Conservation (phyloP, 257 asterid genomes). For the Jaltomata sinuosa region DNA sequence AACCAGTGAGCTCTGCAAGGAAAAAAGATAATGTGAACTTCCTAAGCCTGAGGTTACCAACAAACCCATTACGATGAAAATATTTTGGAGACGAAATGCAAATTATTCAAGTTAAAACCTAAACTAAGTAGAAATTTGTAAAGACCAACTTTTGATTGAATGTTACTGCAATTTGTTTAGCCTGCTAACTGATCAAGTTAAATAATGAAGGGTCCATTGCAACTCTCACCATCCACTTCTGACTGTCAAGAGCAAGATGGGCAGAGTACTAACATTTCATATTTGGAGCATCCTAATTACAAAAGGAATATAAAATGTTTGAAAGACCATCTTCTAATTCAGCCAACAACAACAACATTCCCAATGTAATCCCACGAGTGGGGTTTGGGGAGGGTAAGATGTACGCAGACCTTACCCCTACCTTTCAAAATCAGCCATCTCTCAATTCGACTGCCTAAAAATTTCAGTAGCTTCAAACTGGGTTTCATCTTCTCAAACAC, state of each 20-base stretch:
- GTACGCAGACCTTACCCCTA: neutral
- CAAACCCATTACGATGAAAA: neutral
- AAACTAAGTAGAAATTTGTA: neutral
- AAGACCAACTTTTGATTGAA: neutral
- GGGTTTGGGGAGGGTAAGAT: neutral
- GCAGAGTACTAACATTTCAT: neutral
- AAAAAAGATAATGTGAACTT: slow-evolving; percentile 8
- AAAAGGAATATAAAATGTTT: neutral
- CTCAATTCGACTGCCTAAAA: neutral
- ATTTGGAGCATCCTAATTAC: neutral
- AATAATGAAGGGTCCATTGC: neutral
- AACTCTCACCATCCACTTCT: neutral
- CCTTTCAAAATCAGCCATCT: neutral
- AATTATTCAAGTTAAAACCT: neutral
- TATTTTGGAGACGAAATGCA: neutral
- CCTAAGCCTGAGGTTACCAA: neutral
- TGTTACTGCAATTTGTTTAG: neutral
- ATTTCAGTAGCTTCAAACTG: neutral
- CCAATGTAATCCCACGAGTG: neutral
- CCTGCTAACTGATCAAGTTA: neutral
- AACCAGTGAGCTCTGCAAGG: slow-evolving; percentile 81
- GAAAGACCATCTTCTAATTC: neutral
- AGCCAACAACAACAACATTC: neutral
- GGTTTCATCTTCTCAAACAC: neutral
- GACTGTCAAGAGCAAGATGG: neutral